Evolutionary conservation across 139 green algal genomes (phyloP).

Genomic region (Zygnema cylindricum): DNA sequence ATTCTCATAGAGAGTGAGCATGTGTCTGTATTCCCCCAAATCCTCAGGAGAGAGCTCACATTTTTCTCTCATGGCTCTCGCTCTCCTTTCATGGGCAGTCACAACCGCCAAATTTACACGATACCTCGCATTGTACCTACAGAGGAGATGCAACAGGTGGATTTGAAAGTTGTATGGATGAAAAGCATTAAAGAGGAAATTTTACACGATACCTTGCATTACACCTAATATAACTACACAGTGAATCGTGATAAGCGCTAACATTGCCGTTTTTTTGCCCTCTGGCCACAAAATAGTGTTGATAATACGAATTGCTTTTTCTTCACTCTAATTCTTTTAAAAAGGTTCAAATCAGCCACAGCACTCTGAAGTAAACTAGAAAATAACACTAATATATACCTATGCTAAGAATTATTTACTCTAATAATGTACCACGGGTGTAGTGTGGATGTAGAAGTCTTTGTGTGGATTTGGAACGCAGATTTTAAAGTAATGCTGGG

Average conservation of each 20-base stretch:
- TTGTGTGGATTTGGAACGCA: too few relatives aligned
- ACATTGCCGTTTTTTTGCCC: neutral
- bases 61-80: neutral
- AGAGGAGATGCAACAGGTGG: neutral
- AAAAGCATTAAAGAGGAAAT: neutral
- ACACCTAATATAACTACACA: neutral
- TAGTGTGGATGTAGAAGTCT: too few relatives aligned
- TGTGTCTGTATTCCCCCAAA: constrained; percentile 45
- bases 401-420: too few relatives aligned
- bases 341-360: too few relatives aligned
- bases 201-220: neutral
- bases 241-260: too few relatives aligned
- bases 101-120: constrained; percentile 42
- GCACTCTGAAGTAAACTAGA: too few relatives aligned
- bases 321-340: too few relatives aligned
- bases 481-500: too few relatives aligned
- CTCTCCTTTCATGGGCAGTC: constrained; percentile 37
- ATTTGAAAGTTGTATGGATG: neutral
- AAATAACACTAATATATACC: too few relatives aligned
- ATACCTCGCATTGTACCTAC: constrained; percentile 38
- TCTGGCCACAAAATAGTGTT: neutral
- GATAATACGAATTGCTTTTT: neutral
- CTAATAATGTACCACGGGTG: too few relatives aligned
- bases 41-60: constrained; percentile 12
- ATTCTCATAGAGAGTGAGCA: constrained; percentile 49